Conservation (phyloP, 2,329 filamentous ascomycete genomes). For the Bipolaris bicolor region DNA sequence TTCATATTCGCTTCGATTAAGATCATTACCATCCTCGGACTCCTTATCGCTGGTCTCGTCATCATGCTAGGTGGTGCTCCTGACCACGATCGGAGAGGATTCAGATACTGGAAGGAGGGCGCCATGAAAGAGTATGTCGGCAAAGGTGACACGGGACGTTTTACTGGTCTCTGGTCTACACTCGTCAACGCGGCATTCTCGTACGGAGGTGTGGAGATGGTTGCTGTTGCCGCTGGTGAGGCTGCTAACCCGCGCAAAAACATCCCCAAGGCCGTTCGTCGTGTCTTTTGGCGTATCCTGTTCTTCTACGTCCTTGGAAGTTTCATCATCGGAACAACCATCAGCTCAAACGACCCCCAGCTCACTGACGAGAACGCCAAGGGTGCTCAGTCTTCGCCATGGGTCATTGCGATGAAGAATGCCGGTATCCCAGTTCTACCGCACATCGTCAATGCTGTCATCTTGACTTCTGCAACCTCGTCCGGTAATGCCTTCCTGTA, state of each 20-base stretch:
- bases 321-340: slow-evolving; percentile 64
- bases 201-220: slow-evolving; percentile 47
- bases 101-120: slow-evolving; percentile 71
- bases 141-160: slow-evolving; percentile 63
- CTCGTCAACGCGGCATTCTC: slow-evolving; percentile 60
- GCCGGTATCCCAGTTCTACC: slow-evolving; percentile 72
- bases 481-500: slow-evolving; percentile 71
- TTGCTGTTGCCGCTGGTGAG: slow-evolving; percentile 47
- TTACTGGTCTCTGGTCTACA: slow-evolving; percentile 65
- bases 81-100: slow-evolving; percentile 56
- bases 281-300: slow-evolving; percentile 62
- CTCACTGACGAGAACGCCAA: slow-evolving; percentile 55
- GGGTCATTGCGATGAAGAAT: slow-evolving; percentile 70
- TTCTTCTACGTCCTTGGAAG: slow-evolving; percentile 62
- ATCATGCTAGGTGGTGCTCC: slow-evolving; percentile 48
- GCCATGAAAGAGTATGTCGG: slow-evolving; percentile 59
- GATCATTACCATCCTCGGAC: slow-evolving; percentile 47
- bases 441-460: slow-evolving; percentile 76
- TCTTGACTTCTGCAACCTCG: slow-evolving; percentile 74
- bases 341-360: slow-evolving; percentile 60
- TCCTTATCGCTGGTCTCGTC: slow-evolving; percentile 40
- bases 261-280: slow-evolving; percentile 62
- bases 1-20: slow-evolving; percentile 58
- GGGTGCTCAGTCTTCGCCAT: slow-evolving; percentile 46
- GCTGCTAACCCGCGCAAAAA: slow-evolving; percentile 45